A percentile compares a stretch with the other conserved stretches of the same genome.
Evolutionary conservation across 2,329 filamentous ascomycete species (phyloP).

Genomic region (Nectriaceae sp.): DNA sequence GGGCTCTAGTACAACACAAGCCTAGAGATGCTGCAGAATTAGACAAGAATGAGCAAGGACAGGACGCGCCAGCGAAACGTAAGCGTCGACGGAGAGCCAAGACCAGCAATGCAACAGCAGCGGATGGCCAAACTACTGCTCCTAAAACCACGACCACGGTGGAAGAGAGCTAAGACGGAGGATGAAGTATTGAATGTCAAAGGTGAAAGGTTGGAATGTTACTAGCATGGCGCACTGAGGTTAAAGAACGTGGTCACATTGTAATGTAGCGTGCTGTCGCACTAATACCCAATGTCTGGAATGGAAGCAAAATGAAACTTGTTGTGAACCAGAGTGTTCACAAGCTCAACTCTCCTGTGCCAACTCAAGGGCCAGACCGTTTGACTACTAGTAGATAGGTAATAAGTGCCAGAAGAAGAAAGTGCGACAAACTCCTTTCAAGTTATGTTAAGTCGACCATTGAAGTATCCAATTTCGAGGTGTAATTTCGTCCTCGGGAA

Average conservation of each 20-base stretch:
- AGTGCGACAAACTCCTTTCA: too few species aligned
- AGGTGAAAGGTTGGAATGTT: slow-evolving; percentile 16
- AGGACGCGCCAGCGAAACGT: slow-evolving; percentile 9
- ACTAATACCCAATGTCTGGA: neutral
- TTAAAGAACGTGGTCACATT: slow-evolving; percentile 12
- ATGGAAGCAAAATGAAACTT: too few species aligned
- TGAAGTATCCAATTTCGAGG: too few species aligned
- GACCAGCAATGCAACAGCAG: slow-evolving; percentile 14
- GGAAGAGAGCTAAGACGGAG: slow-evolving; percentile 20
- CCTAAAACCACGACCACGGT: slow-evolving; percentile 11
- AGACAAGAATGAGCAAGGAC: slow-evolving; percentile 24
- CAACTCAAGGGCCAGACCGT: too few species aligned
- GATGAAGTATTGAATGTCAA: slow-evolving; percentile 2
- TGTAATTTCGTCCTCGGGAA: too few species aligned
- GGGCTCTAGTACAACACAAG: slow-evolving; percentile 25
- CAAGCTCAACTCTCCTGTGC: too few species aligned
- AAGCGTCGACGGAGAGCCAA: slow-evolving; percentile 36
- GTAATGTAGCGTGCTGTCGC: slow-evolving; percentile 2
- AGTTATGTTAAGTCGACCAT: too few species aligned
- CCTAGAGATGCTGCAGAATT: slow-evolving; percentile 37
- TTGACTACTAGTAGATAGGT: too few species aligned
- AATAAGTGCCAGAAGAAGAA: too few species aligned
- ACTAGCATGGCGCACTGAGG: slow-evolving; percentile 16
- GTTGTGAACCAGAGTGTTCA: too few species aligned
- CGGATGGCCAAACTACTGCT: slow-evolving; percentile 13